phyloP scores from a whole-genome alignment of 2,329 filamentous ascomycete species.

The Monilinia polystroma region DNA sequence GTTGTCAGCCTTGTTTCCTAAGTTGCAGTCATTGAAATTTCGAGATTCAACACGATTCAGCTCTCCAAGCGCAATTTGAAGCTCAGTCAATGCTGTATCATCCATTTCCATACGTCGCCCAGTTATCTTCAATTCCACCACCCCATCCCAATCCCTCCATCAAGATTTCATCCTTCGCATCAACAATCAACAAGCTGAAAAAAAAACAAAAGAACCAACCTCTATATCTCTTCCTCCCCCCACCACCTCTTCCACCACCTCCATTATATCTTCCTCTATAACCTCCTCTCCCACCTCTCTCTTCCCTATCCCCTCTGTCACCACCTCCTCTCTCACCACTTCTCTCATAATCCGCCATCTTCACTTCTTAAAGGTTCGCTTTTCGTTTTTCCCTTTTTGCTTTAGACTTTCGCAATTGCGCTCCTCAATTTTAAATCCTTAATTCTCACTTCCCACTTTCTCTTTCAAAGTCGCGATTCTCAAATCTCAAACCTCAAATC shows the following conservation, averaged over 20 bases:
- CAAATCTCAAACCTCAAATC: too few species aligned
- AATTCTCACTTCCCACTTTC: neutral
- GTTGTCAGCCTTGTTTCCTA: conserved; percentile 34
- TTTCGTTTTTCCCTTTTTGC: neutral
- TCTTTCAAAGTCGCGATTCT: neutral
- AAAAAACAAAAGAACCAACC: conserved; percentile 51
- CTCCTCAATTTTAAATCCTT: too few species aligned
- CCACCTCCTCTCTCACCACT: neutral
- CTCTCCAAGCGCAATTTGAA: neutral
- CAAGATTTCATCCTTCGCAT: neutral
- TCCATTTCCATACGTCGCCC: neutral
- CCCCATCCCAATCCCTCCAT: too few species aligned
- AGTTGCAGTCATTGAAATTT: neutral
- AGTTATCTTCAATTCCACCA: too few species aligned
- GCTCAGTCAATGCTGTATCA: too few species aligned
- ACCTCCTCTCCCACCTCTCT: conserved; percentile 30
- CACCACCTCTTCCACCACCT: conserved; percentile 35
- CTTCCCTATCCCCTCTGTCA: neutral
- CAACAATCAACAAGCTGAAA: neutral
- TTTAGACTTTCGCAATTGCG: neutral
- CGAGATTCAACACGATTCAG: neutral
- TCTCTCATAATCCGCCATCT: conserved; percentile 14
- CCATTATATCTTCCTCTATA: conserved; percentile 41
- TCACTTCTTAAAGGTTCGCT: neutral
- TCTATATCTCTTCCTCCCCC: conserved; percentile 70